Percentiles rank a stretch among this genome's conserved stretches.
Evolutionary conservation across 805 yeast species (phyloP).

Genomic region (Ogataea zsoltii): DNA sequence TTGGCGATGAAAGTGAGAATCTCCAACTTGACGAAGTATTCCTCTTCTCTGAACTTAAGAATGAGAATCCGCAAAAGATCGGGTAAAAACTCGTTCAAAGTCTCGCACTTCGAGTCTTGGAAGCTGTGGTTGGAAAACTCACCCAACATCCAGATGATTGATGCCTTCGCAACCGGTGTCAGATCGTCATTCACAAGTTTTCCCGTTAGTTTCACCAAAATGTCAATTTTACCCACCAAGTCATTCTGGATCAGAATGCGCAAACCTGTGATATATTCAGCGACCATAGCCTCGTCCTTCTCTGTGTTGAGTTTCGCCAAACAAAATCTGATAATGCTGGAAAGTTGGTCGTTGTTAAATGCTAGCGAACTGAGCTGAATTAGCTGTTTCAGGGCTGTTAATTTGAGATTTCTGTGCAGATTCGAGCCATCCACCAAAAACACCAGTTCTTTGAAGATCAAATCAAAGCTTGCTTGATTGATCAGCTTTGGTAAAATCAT

Average conservation of each 20-base stretch:
- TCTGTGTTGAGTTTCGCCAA: slow-evolving; percentile 38
- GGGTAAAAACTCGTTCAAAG: slow-evolving; percentile 53
- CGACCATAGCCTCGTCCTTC: slow-evolving; percentile 39
- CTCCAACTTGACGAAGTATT: slow-evolving; percentile 64
- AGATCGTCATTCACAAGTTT: slow-evolving; percentile 24
- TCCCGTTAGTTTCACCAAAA: slow-evolving; percentile 50
- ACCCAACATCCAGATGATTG: slow-evolving; percentile 89
- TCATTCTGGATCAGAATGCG: slow-evolving; percentile 69
- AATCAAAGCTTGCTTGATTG: slow-evolving; percentile 49
- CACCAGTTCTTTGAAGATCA: slow-evolving; percentile 62
- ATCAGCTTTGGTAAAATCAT: slow-evolving; percentile 61
- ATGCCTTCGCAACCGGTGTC: slow-evolving; percentile 60
- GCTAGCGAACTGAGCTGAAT: slow-evolving; percentile 25
- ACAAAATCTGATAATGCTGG: slow-evolving; percentile 64
- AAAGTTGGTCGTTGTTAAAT: slow-evolving; percentile 46
- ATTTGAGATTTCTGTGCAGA: slow-evolving; percentile 26
- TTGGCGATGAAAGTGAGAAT: slow-evolving; percentile 75
- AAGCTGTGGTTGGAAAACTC: slow-evolving; percentile 52
- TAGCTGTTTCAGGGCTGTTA: slow-evolving; percentile 59
- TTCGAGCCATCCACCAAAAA: slow-evolving; percentile 43
- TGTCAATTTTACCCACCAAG: slow-evolving; percentile 51
- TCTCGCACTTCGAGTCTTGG: slow-evolving; percentile 15
- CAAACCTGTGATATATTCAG: slow-evolving; percentile 71
- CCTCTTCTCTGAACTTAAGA: slow-evolving; percentile 53
- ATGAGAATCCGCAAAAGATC: slow-evolving; percentile 69